Base-by-base conservation (phyloP, 331 rosid species). In the Quercus phellos region DNA sequence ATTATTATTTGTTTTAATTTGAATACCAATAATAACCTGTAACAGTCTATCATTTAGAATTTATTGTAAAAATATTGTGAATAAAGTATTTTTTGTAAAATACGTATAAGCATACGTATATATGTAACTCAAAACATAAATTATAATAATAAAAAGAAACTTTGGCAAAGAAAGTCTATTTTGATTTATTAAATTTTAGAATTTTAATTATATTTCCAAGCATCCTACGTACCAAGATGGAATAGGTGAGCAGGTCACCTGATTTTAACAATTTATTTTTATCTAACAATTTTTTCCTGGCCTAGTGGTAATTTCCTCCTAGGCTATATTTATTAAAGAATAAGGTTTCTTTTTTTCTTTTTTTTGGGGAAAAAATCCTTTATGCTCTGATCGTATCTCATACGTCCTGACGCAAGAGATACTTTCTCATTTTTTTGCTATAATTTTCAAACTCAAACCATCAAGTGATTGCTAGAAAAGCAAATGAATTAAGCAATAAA, bases 1-100 rank as follows among this genome's bases (percentile, higher is more conserved):
- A 0, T 8, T 38, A 2, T 38, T 8, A 8, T 8, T 8, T 0
- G 1, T 38, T 8, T 0, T 38, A 38, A 38, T 2, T 38, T 8
- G 3, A 38, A 38, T 2, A 38, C 11, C 0, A 38, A 38, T 38
- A 38, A 38, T 38, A 38, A 38, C 0, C 0, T 0, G 3, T 8
- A 38, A 38, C 0, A 38, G 2, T 9, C 0, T 38, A 38, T 38
- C 11, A 8, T 38, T 38, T 38, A 38, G 2, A 38, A 38, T 38
- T 38, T 38, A 38, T 38, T 38, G 2, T 38, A 7, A 38, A 38
- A 38, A 7, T 38, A 1, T 38, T 7, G 0, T 38, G 2, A 0
- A 38, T 0, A 38, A 38, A 7, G 0, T 0, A 1, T 7, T 46
- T 46, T 46, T 46, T 11, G 11, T 46, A 46, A 63, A 63, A 27